These are phyloP conservation scores for Syncephalis plumigaleata DNA, from an alignment of 371 early-diverging fungal species.

Conservation along the genomic window DNA sequence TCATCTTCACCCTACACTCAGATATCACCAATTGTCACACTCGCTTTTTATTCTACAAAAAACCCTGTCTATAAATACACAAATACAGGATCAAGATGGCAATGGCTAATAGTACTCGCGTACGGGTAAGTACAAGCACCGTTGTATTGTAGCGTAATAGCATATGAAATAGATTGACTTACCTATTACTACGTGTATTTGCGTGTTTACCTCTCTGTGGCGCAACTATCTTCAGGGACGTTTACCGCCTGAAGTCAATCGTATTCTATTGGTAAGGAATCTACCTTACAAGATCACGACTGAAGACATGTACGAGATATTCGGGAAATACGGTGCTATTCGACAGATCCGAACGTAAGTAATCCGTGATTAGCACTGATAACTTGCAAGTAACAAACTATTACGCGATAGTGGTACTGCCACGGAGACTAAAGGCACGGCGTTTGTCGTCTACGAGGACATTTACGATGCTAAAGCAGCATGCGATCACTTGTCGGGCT, in stretches of 20 bases:
- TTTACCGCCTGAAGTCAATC: conserved; percentile 84
- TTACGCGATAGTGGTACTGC: conserved; percentile 46
- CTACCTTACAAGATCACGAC: conserved; percentile 87
- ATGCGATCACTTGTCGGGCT: conserved; percentile 86
- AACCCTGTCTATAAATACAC: too few relatives aligned
- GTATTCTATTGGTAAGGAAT: conserved; percentile 80
- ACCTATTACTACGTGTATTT: too few relatives aligned
- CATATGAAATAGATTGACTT: too few relatives aligned
- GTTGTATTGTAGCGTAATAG: conserved; percentile 1
- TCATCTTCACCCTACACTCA: too few relatives aligned
- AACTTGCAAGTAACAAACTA: neutral
- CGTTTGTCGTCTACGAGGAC: conserved; percentile 92
- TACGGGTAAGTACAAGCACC: too few relatives aligned
- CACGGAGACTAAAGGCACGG: conserved; percentile 80
- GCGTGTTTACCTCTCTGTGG: too few relatives aligned
- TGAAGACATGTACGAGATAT: conserved; percentile 92
- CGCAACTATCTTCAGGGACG: conserved; percentile 29
- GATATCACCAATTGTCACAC: too few relatives aligned
- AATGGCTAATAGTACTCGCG: too few relatives aligned
- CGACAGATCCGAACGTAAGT: conserved; percentile 76
- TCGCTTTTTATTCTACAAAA: too few relatives aligned
- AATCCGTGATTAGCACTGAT: neutral
- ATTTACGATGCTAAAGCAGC: conserved; percentile 96
- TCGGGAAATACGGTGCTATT: conserved; percentile 94
- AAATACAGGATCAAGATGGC: too few relatives aligned